Base-by-base conservation (phyloP, 345 rosid species). In the Pseudoturritis turrita region DNA sequence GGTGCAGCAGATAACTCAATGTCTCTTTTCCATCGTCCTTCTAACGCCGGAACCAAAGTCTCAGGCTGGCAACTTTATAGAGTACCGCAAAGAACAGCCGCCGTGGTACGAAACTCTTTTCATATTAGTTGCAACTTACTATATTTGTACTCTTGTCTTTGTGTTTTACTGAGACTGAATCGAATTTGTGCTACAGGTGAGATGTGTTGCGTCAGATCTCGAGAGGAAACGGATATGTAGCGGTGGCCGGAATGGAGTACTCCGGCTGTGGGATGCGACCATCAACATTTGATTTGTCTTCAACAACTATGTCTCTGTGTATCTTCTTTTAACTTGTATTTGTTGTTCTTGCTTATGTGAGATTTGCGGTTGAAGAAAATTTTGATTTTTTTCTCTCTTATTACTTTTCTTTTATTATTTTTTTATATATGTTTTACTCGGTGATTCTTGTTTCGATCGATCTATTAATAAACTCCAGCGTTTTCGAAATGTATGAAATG, bases 1-100 rank as follows among this genome's bases (percentile, higher is more conserved):
- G 99, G 98, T 70, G 98, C 99, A 70, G 96, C 98, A 74, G 99
- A 96, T 80, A 96, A 90, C 82, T 96, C 99, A 5, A 85, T 96
- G 98, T 96, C 99, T 73, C 94, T 96, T 37, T 96, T 89, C 73
- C 93, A 96, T 64, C 92, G 96, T 47, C 98, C 98, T 68, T 94
- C 91, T 81, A 77, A 62, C 59, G 59, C 89, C 0, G 99, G 97
- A 58, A 81, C 96, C 45, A 92, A 84, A 82, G 81, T 88, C 82
- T 69, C 96, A 12, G 89, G 94, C 73, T 96, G 99, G 99, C 99
- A 96, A 75, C 96, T 96, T 60, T 96, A 96, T 74, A 82, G 99
- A 76, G 87, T 96, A 43, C 99, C 98, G 8, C 99, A 88, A 67
- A 86, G 78, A 80, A 88, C 86, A 29, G 83, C 81, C 52, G 99